Conservation (phyloP, 306 rosid genomes). For the Vigna radiata region DNA sequence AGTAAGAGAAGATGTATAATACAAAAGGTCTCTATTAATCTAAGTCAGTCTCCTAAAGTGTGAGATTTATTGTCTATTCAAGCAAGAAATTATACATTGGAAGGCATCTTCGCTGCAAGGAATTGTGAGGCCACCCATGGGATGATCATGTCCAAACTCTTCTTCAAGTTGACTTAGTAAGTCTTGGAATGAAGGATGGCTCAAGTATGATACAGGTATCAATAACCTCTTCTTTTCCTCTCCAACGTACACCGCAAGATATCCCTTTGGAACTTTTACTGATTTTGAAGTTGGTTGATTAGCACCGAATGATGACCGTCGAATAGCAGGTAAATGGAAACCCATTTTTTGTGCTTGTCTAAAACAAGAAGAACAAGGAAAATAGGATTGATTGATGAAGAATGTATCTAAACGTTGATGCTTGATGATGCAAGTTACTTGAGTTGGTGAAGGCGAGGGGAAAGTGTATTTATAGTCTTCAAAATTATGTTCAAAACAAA, state of each 20-base stretch:
- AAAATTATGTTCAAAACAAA: no score
- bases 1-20: background rate
- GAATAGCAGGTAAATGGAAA: background rate
- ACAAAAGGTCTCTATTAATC: background rate
- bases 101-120: conserved; percentile 36
- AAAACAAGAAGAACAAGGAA: background rate
- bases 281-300: background rate
- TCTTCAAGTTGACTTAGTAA: background rate
- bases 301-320: background rate
- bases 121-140: conserved; percentile 47
- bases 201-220: background rate
- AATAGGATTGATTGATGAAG: no score
- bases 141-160: conserved; percentile 50
- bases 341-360: background rate
- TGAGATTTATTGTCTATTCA: background rate
- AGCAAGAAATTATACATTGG: background rate
- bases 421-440: background rate
- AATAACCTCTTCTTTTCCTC: background rate
- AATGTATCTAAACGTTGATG: background rate
- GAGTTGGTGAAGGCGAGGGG: background rate
- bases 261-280: background rate
- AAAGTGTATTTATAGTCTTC: background rate
- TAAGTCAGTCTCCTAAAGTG: background rate
- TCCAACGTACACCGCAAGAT: background rate
- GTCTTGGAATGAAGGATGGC: background rate